Evolutionary conservation across 2,329 filamentous ascomycete genomes (phyloP).

Genomic region (Apiospora phragmitis): DNA sequence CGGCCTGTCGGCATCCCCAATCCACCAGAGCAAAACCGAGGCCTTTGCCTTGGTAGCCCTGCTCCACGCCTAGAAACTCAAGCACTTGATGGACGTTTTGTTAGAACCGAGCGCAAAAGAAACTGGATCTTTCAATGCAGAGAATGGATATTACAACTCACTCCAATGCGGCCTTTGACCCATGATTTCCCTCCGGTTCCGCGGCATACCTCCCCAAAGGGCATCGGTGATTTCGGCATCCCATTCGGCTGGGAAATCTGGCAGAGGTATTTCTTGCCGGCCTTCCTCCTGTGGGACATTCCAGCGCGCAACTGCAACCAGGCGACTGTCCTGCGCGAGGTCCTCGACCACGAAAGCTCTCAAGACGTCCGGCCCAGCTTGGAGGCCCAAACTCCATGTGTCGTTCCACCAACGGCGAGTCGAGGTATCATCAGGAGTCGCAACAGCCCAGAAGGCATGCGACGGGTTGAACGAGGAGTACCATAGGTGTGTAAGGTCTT

Average conservation of each 20-base stretch:
- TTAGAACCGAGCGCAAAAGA: not conserved
- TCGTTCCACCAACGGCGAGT: constrained; percentile 18
- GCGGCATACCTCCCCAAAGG: constrained; percentile 18
- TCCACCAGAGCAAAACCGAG: constrained; percentile 11
- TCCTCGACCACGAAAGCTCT: constrained; percentile 20
- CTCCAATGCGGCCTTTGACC: constrained; percentile 17
- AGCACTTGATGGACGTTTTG: constrained; percentile 12
- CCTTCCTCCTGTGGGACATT: constrained; percentile 17
- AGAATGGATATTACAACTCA: constrained; percentile 11
- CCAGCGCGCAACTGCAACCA: constrained; percentile 17
- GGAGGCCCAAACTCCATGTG: constrained; percentile 15
- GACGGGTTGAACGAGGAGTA: constrained; percentile 17
- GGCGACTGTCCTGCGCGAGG: constrained; percentile 2
- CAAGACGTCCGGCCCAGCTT: constrained; percentile 12
- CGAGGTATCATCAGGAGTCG: constrained; percentile 10
- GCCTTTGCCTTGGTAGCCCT: constrained; percentile 15
- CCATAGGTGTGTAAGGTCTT: constrained; percentile 15
- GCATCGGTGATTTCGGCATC: constrained; percentile 16
- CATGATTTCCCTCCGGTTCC: constrained; percentile 14
- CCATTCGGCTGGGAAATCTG: constrained; percentile 13
- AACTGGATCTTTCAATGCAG: not conserved
- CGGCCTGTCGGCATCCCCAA: constrained; percentile 16
- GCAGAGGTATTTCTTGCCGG: constrained; percentile 16
- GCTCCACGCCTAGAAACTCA: constrained; percentile 16
- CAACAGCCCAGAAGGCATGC: constrained; percentile 14